Base-by-base conservation (phyloP, 768 basidiomycete species). In the Boletus rex-veris region DNA sequence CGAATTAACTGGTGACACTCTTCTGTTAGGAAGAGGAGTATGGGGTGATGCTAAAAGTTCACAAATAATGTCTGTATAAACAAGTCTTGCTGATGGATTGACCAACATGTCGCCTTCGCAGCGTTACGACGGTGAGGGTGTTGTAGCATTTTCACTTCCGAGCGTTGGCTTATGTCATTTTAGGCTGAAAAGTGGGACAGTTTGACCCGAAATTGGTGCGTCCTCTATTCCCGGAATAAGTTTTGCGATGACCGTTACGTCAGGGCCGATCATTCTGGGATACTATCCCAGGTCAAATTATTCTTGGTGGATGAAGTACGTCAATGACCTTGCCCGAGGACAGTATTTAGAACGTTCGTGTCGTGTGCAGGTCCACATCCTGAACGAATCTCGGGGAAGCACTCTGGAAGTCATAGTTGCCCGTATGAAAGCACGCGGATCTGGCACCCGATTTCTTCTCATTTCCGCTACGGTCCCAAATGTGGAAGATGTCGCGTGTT, bases 161-260 rank as follows among this genome's bases (percentile, higher is more conserved):
- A 45, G 11, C 8, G 18, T 42, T 35, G 18, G 5, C 49, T 48
- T 49, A 57, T 36, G 18, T 45, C 21, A 48, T 54, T 21, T 45
- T 60, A 93, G 88, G 91, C 90, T 3, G 96, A 99, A 72, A 99
- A 99, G 71, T 95, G 92, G 88, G 96, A 98, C 61, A 89, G 90
- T 45, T 71, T 99, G 52, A 98, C 95, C 7, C 78, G 96, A 41
- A 88, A 84, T 62, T 95, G 89, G 92, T 90, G 85, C 85, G 71
- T 50, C 11, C 3, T 43, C 50, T 9, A 7, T 53, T n/a, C 30
- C 26, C 26, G n/a, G 24, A 24, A 30, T 18, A 37, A 45, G 41
- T 11, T 24, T 57, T 44, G 46, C 39, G 7, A 49, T 50, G 33
- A 64, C 50, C 18, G 16, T 37, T 59, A 4, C 8, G 48, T 36